Conservation (phyloP, 495 filamentous ascomycete genomes). For the Aspergillus hancockii region DNA sequence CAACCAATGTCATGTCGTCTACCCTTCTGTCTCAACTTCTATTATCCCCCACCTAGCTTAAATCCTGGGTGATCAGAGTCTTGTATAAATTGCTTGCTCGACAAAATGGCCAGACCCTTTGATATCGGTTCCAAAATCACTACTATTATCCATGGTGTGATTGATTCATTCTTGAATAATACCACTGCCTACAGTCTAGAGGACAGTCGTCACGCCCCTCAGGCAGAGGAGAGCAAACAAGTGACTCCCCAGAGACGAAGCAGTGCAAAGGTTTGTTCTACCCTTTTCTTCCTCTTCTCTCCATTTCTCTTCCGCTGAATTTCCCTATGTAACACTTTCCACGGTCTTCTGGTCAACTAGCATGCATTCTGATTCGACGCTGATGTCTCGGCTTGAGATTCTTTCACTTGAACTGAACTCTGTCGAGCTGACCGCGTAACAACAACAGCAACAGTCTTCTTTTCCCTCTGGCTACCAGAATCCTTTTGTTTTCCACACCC, state of each 20-base stretch:
- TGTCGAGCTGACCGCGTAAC: background rate
- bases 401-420: background rate
- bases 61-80: background rate
- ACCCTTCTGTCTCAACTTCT: background rate
- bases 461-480: background rate
- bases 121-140: conserved; percentile 3
- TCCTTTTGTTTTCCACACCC: background rate
- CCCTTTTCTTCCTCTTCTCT: background rate
- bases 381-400: background rate
- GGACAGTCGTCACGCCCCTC: conserved; percentile 14
- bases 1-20: background rate
- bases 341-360: too few relatives aligned
- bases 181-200: conserved; percentile 9
- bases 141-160: conserved; percentile 11
- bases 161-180: conserved; percentile 9
- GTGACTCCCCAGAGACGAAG: background rate
- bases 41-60: background rate
- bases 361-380: background rate
- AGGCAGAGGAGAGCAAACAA: background rate
- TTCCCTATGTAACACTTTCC: too few relatives aligned
- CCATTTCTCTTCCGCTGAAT: background rate
- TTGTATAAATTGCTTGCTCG: background rate
- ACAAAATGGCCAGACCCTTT: background rate
- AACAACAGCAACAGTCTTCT: conserved; percentile 7
- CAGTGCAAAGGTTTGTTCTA: conserved; percentile 8